A percentile compares a stretch with the other conserved stretches of the same genome.
Conservation (phyloP, 306 rosid genomes). For the peach (Prunus persica) region DNA sequence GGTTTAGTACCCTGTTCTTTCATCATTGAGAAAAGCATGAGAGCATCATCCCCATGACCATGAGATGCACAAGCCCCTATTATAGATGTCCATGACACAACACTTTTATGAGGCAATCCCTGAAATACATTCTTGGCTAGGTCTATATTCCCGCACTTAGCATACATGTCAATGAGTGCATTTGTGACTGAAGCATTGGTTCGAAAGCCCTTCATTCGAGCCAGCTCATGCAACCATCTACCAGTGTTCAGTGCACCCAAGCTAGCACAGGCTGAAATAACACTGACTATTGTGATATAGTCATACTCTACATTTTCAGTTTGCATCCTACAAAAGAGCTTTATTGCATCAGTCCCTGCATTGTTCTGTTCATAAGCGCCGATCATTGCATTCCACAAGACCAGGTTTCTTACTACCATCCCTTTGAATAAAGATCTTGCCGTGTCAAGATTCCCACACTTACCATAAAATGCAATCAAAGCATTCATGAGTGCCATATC, state of each 20-base stretch:
- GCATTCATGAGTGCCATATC: slow-evolving; percentile 17
- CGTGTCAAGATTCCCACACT: slow-evolving; percentile 20
- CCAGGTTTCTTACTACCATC: not conserved
- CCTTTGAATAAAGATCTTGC: slow-evolving; percentile 5
- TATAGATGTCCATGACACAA: slow-evolving; percentile 26
- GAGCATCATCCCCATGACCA: slow-evolving; percentile 57
- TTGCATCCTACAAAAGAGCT: slow-evolving; percentile 1
- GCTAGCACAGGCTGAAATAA: slow-evolving; percentile 12
- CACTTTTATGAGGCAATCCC: slow-evolving; percentile 1
- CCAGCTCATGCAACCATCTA: slow-evolving; percentile 14
- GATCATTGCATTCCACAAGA: slow-evolving; percentile 14
- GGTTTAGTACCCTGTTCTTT: slow-evolving; percentile 41
- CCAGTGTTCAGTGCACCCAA: slow-evolving; percentile 10
- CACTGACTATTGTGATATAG: slow-evolving; percentile 11
- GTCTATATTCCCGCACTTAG: slow-evolving; percentile 29
- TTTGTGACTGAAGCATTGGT: slow-evolving; percentile 14
- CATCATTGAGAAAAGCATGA: slow-evolving; percentile 57
- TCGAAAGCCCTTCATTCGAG: not conserved
- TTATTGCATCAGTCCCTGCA: not conserved
- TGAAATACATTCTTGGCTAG: slow-evolving; percentile 17
- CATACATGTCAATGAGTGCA: slow-evolving; percentile 28
- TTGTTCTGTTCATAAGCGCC: slow-evolving; percentile 10
- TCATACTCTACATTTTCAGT: slow-evolving; percentile 10
- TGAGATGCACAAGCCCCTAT: slow-evolving; percentile 42
- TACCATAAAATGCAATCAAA: slow-evolving; percentile 27